These are phyloP conservation scores for Dianthus caryophyllus DNA, from an alignment of 148 eudicot genomes.

Conservation along the genomic window DNA sequence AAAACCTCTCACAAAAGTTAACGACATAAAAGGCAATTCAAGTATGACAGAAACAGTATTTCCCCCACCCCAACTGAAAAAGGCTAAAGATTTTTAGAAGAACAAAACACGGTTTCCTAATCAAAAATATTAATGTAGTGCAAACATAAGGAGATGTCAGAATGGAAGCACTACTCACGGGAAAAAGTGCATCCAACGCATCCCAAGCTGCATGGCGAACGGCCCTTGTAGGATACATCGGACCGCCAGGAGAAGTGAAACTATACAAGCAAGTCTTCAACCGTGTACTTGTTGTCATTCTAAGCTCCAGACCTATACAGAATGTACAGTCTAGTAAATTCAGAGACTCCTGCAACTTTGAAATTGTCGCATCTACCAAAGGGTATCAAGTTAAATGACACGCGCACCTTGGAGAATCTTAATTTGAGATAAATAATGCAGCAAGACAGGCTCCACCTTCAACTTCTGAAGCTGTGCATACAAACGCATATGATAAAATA, in stretches of 20 bases:
- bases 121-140: not conserved
- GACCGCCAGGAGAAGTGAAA: constrained; percentile 97
- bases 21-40: not conserved
- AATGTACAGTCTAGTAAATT: constrained; percentile 6
- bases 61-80: too few species aligned
- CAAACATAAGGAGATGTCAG: not conserved
- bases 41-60: too few species aligned
- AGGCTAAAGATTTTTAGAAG: not conserved
- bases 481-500: constrained; percentile 11
- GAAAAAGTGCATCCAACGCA: constrained; percentile 79
- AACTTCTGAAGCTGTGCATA: constrained; percentile 70
- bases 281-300: constrained; percentile 93
- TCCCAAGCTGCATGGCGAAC: constrained; percentile 99
- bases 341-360: not conserved
- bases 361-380: constrained; percentile 4
- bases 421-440: constrained; percentile 79
- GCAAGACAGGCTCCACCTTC: constrained; percentile 93
- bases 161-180: constrained; percentile 50
- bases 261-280: constrained; percentile 89
- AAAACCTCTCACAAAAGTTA: not conserved
- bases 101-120: not conserved
- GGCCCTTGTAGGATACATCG: constrained; percentile 90
- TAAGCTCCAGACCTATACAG: constrained; percentile 73
- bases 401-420: constrained; percentile 64
- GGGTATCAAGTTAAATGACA: constrained; percentile 6